Conservation (phyloP, 208 protist species). For the Acanthamoeba healyi region DNA sequence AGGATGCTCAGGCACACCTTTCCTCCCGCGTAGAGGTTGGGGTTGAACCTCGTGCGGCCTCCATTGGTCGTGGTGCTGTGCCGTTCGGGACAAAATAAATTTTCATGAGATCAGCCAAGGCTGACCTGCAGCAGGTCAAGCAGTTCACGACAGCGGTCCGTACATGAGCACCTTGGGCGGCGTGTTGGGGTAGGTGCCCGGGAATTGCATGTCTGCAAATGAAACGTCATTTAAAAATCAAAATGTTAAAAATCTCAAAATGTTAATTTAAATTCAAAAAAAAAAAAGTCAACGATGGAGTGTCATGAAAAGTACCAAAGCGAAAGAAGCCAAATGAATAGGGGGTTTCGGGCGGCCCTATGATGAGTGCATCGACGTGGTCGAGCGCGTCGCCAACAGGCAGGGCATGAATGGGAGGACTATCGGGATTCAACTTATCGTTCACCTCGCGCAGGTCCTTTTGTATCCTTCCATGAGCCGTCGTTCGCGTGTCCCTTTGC, state of each 20-base stretch:
- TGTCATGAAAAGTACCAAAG: constrained; percentile 73
- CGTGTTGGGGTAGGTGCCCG: constrained; percentile 72
- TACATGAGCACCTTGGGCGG: constrained; percentile 77
- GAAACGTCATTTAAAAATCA: background rate
- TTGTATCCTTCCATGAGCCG: constrained; percentile 56
- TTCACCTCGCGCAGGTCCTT: constrained; percentile 78
- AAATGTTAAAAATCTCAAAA: background rate
- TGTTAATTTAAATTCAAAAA: background rate
- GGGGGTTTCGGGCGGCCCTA: constrained; percentile 76
- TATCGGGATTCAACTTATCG: constrained; percentile 52
- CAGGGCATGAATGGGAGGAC: constrained; percentile 68
- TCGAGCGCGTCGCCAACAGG: constrained; percentile 67
- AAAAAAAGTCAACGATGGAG: background rate
- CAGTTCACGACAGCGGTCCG: too few species aligned
- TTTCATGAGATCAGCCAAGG: too few species aligned
- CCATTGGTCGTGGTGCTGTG: constrained; percentile 77
- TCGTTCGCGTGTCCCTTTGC: constrained; percentile 73
- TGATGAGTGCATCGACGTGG: constrained; percentile 76
- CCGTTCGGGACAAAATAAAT: too few species aligned
- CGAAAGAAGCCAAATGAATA: constrained; percentile 80
- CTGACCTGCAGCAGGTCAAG: background rate
- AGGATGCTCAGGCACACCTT: constrained; percentile 81
- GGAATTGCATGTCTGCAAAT: constrained; percentile 71
- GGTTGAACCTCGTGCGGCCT: constrained; percentile 72
- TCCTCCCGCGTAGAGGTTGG: constrained; percentile 75